Base-by-base conservation (phyloP, 2,329 filamentous ascomycete genomes). In the Coniochaeta pulveracea region DNA sequence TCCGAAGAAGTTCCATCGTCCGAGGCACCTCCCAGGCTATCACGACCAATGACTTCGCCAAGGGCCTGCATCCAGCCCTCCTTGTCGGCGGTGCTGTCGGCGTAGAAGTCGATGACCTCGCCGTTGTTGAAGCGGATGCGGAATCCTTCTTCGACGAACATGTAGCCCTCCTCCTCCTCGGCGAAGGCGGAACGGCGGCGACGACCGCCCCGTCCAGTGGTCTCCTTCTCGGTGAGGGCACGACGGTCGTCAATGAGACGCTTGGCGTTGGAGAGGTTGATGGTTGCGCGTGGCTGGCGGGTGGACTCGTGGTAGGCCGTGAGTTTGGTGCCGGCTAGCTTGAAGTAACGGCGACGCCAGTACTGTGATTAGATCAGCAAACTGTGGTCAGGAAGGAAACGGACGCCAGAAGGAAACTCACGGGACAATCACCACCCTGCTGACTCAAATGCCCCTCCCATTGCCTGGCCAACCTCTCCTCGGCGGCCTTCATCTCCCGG, bases 91-190 rank as follows among this genome's bases (percentile, higher is more conserved):
- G 79, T 73, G 19, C 76, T 88, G 57, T 96, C 89, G 50, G 89
- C 91, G 52, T 98, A 96, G 55, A 96, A 96, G 64, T 96, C 89
- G 52, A 98, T 98, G 42, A 94, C 78, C 60, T 98, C 91, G 40
- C 91, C 91, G 50, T 98, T 98, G 54, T 85, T 93, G 60, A 98
- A 98, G 37, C 89, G 85, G 54, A 98, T 93, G 25, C 91, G 85
- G 79, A 98, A 98, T 3, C 91, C 91, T 55, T 98, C 91, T 56
- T 98, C 91, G 34, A 98, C 89, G 55, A 98, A 98, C 83, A 95
- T 94, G 65, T 98, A 98, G 26, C 91, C 91, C 54, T 98, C 91
- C 59, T 98, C 91, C 44, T 98, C 91, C 57, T 96, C 91, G 2
- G 89, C 88, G 55, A 98, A 98, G 9, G 85, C 91, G 21, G 88